Percentiles rank a stretch among this genome's conserved stretches.
Evolutionary conservation across 352 stramenopile species (phyloP).

Genomic region (Phytopythium sindhum): DNA sequence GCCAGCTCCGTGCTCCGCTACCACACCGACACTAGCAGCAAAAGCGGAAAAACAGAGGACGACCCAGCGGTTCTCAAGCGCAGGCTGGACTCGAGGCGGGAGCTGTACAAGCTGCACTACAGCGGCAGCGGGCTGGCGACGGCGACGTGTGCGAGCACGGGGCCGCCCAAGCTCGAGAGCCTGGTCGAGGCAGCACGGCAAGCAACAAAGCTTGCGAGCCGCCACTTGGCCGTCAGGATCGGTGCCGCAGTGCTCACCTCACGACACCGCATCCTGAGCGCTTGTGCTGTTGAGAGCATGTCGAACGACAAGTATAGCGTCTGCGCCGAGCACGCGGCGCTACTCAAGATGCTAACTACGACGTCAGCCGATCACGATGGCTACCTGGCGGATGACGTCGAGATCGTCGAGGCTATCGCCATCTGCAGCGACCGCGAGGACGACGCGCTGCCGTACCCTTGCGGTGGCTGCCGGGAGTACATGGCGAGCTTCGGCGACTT

Average conservation of each 20-base stretch:
- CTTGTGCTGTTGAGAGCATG: conserved; percentile 34
- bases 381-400: background rate
- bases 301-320: conserved; percentile 32
- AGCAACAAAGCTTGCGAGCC: conserved; percentile 19
- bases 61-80: conserved; percentile 23
- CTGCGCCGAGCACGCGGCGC: conserved; percentile 50
- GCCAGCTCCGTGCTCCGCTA: conserved; percentile 12
- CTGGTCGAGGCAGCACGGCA: conserved; percentile 49
- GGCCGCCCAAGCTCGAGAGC: conserved; percentile 41
- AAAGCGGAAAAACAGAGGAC: conserved; percentile 7
- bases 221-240: conserved; percentile 31
- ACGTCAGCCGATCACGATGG: background rate
- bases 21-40: background rate
- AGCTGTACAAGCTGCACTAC: conserved; percentile 54
- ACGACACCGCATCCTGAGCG: conserved; percentile 34
- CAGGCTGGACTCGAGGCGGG: conserved; percentile 30
- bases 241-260: conserved; percentile 56
- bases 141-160: conserved; percentile 17
- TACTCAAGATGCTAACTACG: conserved; percentile 46
- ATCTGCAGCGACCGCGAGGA: conserved; percentile 54
- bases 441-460: conserved; percentile 49
- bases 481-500: conserved; percentile 72
- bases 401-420: conserved; percentile 40
- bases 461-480: conserved; percentile 64
- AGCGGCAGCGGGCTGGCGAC: conserved; percentile 22